Conservation (phyloP, 2,329 filamentous ascomycete genomes). For the Aspergillus tamarii region DNA sequence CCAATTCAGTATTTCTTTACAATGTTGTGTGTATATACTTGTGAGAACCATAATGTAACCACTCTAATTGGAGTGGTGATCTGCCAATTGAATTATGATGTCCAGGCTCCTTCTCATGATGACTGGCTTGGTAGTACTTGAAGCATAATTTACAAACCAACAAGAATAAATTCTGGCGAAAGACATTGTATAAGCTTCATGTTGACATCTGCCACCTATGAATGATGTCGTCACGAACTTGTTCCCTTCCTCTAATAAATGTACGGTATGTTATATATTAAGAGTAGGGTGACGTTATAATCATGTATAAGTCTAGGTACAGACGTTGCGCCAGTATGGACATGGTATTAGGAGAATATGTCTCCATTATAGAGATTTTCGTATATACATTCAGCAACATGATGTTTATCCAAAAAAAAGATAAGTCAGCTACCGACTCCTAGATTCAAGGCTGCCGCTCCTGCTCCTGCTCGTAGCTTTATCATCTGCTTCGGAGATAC, state of each 20-base stretch:
- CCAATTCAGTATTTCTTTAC: neutral
- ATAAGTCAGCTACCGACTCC: neutral
- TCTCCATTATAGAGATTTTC: neutral
- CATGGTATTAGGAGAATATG: neutral
- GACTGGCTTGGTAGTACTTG: neutral
- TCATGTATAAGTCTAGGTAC: neutral
- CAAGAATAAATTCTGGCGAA: neutral
- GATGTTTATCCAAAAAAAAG: neutral
- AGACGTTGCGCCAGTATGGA: neutral
- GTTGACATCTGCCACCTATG: neutral
- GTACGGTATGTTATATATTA: neutral
- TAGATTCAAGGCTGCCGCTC: slow-evolving; percentile 18
- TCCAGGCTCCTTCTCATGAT: neutral
- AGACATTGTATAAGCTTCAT: neutral
- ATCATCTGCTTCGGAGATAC: slow-evolving; percentile 36
- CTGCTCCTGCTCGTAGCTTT: slow-evolving; percentile 21
- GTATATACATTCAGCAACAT: neutral
- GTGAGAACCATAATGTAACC: neutral
- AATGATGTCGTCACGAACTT: neutral
- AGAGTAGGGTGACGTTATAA: neutral
- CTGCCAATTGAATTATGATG: neutral
- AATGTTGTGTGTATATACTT: neutral
- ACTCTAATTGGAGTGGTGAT: neutral
- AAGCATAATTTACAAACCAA: neutral
- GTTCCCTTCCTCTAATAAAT: neutral